Percentiles rank a stretch among this genome's conserved stretches.
phyloP scores from a whole-genome alignment of 2,329 filamentous ascomycete species.

The Colletotrichum phormii region DNA sequence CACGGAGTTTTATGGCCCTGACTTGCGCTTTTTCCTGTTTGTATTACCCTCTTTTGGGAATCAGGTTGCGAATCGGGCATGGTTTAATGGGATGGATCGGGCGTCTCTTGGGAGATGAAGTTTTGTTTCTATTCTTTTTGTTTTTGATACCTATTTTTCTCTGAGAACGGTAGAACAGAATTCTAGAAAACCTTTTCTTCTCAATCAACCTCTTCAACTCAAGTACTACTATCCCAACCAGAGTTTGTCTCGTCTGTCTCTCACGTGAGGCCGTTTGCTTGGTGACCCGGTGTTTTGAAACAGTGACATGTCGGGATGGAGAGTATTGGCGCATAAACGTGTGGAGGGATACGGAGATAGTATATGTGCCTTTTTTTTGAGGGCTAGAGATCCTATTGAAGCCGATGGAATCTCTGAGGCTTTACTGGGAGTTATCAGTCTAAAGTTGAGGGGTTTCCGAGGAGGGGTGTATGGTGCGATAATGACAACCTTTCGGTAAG shows the following conservation, averaged over 20 bases:
- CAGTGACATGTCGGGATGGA: not conserved
- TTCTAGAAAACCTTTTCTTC: not conserved
- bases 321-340: not conserved
- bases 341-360: not conserved
- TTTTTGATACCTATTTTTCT: conserved; percentile 32
- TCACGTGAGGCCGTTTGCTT: not conserved
- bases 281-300: conserved; percentile 7
- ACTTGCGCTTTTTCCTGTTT: not conserved
- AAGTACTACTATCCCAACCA: no score
- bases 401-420: not conserved
- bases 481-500: no score
- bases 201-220: not conserved
- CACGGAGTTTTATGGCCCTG: conserved; percentile 16
- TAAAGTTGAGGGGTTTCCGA: no score
- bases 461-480: no score
- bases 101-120: not conserved
- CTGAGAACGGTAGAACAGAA: conserved; percentile 17
- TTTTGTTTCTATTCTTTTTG: not conserved
- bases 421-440: no score
- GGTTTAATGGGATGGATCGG: not conserved
- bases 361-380: no score
- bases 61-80: not conserved
- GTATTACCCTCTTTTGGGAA: not conserved
- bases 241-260: not conserved
- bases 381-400: not conserved